Evolutionary conservation across 176 grass and related monocot species (phyloP), one percentile per base, ranked within the genome.

Genomic region (Oryza rufipogon): DNA sequence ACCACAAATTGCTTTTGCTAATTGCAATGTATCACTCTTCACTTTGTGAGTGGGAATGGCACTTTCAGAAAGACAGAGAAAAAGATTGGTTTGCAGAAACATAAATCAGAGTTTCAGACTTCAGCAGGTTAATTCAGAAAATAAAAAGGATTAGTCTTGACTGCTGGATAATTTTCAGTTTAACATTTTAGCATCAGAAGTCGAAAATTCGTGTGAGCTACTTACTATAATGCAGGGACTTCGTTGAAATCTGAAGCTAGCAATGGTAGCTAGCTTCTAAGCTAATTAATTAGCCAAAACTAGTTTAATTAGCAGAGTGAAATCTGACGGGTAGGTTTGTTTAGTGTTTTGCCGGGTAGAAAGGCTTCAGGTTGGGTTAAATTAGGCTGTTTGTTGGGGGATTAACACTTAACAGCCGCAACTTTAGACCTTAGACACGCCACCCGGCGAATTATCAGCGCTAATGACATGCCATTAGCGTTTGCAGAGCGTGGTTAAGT

Each of bases 31-130:
- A 75, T 75, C 82, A 85, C 30, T 71, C 30, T 49, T 64, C 61
- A n/a, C 75, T 90, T 90, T 90, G 80, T 87, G 84, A 83, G 84
- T 83, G 71, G 88, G 84, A 82, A 87, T 17, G 51, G 17, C 69
- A 70, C 79, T 86, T 90, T 61, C 58, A 63, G 19, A 83, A 74
- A 79, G 23, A 54, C 34, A 82, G 56, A 74, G 1, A 20, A 11
- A 65, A 90, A 1, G 16, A 25, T 54, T 56, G 33, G 54, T 65
- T 30, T 12, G 9, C 19, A 11, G 48, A 73, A 73, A 12, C 6
- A n/a, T 63, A 72, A 28, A 32, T 32, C 30, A 32, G 30, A 32
- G 30, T 32, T 81, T 71, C 36, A 71, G 3, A 63, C 16, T 71
- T 71, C 36, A 81, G 3, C 15, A 61, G 15, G 15, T n/a, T 26